Base-by-base conservation (phyloP, 2,329 filamentous ascomycete species). In the Clarireedia monteithiana region DNA sequence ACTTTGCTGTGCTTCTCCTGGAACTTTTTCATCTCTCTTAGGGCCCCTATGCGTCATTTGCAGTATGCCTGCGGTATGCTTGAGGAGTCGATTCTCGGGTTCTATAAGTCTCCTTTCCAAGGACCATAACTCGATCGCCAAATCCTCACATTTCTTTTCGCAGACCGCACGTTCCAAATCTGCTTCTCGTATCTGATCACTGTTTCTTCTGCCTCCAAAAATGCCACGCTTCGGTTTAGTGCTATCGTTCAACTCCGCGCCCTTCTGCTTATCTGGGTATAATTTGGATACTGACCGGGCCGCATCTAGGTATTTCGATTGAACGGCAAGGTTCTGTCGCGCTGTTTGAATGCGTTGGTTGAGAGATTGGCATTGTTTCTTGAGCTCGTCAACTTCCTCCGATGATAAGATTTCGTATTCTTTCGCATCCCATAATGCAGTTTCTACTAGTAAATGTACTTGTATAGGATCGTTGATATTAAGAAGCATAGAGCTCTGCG, bases 291-390 rank as follows among this genome's bases (percentile, higher is more conserved):
- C 85, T 42, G 91, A 95, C 61, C 86, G 82, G 10, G 94, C 90
- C 1, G 94, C 94, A 77, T 97, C 92, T 64, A 91, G 88, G 65
- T 96, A 90, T 74, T 97, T 99, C 54, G 85, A 88, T 71, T 99
- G 94, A 47, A 97, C 84, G 34, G 85, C 84, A 39, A 99, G 78
- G 71, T 92, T 96, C 58, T 89, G 82, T 62, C 86, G 84, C 20
- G 89, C 85, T 39, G 89, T 85, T 60, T 92, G 88, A 62, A 96
- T 85, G n/a, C 89, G 86, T 67, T 85, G 82, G 26, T 80, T 78
- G 50, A 97, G 73, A 38, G 83, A 76, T 57, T 83, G 81, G 60
- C 85, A 82, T 74, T 96, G 89, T 70, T 91, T 95, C 77, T 97
- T 99, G 65, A 97, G 74, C 48, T 83, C 80, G 62, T 97, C 94